A percentile compares a stretch with the other conserved stretches of the same genome.
Evolutionary conservation across 768 basidiomycete species (phyloP).

Genomic region (Boletus vermiculosoides): DNA sequence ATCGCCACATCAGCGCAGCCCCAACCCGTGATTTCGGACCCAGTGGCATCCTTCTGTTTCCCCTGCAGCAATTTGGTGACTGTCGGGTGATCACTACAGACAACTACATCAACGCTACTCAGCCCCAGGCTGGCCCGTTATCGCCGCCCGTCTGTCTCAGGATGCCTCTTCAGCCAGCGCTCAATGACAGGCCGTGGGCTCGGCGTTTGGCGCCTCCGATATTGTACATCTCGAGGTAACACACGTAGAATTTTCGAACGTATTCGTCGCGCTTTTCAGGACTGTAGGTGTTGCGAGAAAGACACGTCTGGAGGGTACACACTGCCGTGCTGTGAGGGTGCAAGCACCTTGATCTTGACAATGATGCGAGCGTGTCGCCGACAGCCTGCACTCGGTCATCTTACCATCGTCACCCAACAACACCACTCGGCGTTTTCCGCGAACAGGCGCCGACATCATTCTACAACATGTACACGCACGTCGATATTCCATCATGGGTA

Average conservation of each 20-base stretch:
- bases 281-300: conserved; percentile 59
- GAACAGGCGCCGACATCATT: not conserved
- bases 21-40: conserved; percentile 69
- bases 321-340: conserved; percentile 38
- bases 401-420: not conserved
- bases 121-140: no score
- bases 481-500: not conserved
- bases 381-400: not conserved
- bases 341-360: conserved; percentile 27
- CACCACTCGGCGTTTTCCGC: conserved; percentile 3
- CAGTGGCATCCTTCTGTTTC: conserved; percentile 23
- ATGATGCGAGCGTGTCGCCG: not conserved
- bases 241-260: conserved; percentile 55
- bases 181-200: conserved; percentile 58
- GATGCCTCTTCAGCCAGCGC: conserved; percentile 54
- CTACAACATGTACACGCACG: not conserved
- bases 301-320: conserved; percentile 60
- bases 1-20: conserved; percentile 67
- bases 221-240: conserved; percentile 60
- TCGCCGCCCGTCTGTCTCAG: not conserved
- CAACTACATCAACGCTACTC: no score
- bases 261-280: conserved; percentile 60
- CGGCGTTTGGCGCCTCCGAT: conserved; percentile 35
- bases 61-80: no score
- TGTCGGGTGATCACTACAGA: no score